Evolutionary conservation across 1,284 basidiomycete genomes (phyloP).

Genomic region (Cryptococcus jaspeensis): DNA sequence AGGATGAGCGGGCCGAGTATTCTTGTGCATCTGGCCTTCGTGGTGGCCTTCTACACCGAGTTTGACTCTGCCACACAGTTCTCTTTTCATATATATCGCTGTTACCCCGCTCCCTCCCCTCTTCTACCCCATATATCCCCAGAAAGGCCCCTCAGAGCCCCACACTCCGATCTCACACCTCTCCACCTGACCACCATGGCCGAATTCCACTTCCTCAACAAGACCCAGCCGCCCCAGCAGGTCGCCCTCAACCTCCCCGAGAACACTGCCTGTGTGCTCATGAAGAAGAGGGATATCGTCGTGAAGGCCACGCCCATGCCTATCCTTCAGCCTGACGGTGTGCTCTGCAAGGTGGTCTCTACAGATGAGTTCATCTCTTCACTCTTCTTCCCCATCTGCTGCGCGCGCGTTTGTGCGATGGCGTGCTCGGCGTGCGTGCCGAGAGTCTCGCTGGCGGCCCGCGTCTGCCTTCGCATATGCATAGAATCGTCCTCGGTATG

Average conservation of each 20-base stretch:
- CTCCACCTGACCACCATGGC: constrained; percentile 24
- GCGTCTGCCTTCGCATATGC: too few relatives aligned
- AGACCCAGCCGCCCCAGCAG: constrained; percentile 38
- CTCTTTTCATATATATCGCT: too few relatives aligned
- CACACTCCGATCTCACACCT: too few relatives aligned
- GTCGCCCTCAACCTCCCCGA: constrained; percentile 32
- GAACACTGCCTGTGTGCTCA: constrained; percentile 40
- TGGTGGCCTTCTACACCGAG: too few relatives aligned
- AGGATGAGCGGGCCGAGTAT: too few relatives aligned
- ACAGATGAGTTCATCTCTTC: constrained; percentile 30
- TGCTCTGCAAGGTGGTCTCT: constrained; percentile 44
- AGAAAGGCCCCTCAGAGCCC: too few relatives aligned
- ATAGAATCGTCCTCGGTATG: neutral
- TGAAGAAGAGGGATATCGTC: constrained; percentile 40
- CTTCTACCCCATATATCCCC: too few relatives aligned
- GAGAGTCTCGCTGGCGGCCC: too few relatives aligned
- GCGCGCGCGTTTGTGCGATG: neutral
- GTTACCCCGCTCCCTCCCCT: too few relatives aligned
- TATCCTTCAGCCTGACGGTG: constrained; percentile 46
- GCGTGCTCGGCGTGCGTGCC: neutral
- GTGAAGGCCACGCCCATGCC: constrained; percentile 37
- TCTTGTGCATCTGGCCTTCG: too few relatives aligned
- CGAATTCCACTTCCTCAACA: constrained; percentile 38
- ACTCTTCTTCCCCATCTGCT: neutral
- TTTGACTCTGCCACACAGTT: too few relatives aligned